Conservation (phyloP, 1,284 basidiomycete species). For the Rhizoctonia solani region DNA sequence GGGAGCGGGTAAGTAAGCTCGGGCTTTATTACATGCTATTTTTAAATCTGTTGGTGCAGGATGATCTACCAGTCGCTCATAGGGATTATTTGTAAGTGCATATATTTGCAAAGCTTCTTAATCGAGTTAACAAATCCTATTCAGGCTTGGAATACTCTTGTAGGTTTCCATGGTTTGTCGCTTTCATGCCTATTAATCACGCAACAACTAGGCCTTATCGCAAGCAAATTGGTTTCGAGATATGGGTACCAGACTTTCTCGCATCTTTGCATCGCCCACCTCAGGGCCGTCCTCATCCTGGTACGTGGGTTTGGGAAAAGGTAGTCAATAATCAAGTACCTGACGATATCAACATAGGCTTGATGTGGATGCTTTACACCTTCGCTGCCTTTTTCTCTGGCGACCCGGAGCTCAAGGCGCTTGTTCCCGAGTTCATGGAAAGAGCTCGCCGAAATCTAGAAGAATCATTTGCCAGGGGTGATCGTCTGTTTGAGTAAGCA, state of each 20-base stretch:
- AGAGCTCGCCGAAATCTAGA: slow-evolving; percentile 4
- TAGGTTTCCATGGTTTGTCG: background rate
- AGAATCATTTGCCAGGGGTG: background rate
- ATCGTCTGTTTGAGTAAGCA: slow-evolving; percentile 26
- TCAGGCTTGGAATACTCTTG: slow-evolving; percentile 14
- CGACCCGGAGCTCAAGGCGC: slow-evolving; percentile 5
- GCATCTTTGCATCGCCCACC: slow-evolving; percentile 12
- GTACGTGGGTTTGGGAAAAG: background rate
- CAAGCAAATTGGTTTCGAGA: slow-evolving; percentile 17
- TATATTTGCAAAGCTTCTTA: background rate
- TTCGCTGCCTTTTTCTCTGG: slow-evolving; percentile 24
- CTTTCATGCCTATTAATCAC: background rate
- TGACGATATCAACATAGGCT: background rate
- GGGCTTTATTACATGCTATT: background rate
- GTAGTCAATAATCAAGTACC: background rate
- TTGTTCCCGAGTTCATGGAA: slow-evolving; percentile 19
- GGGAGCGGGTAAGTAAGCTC: slow-evolving; percentile 12
- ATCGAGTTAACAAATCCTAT: background rate
- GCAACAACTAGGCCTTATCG: slow-evolving; percentile 8
- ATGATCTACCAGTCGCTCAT: background rate
- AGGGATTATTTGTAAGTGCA: slow-evolving; percentile 23
- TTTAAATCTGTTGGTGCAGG: too few species aligned
- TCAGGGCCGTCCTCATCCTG: slow-evolving; percentile 21
- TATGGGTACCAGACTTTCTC: slow-evolving; percentile 32
- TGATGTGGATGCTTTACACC: slow-evolving; percentile 31